phyloP scores from a whole-genome alignment of 345 rosid species.

The Gossypium australe region DNA sequence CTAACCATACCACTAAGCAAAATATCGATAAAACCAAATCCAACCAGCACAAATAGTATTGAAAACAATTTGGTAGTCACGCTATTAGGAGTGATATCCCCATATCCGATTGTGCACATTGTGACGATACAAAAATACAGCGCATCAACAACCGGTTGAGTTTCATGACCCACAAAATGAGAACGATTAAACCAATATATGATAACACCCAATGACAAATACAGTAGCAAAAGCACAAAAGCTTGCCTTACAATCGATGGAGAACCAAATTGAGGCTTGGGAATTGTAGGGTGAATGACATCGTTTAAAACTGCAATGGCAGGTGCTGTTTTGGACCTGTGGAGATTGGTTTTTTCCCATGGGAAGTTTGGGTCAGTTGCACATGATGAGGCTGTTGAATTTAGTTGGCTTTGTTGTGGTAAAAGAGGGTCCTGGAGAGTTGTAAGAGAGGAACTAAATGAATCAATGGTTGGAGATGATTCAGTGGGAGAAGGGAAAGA shows the following conservation, averaged over 20 bases:
- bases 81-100: constrained; percentile 71
- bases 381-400: constrained; percentile 1
- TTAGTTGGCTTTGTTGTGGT: not conserved
- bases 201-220: constrained; percentile 62
- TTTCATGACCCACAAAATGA: constrained; percentile 41
- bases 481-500: not conserved
- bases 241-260: constrained; percentile 55
- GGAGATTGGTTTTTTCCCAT: constrained; percentile 34
- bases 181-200: constrained; percentile 61
- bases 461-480: not conserved
- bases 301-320: constrained; percentile 69
- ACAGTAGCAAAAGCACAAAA: constrained; percentile 42
- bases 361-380: constrained; percentile 27
- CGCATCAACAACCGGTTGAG: constrained; percentile 85
- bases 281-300: constrained; percentile 18
- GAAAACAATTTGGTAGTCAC: constrained; percentile 70
- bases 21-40: constrained; percentile 74
- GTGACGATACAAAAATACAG: constrained; percentile 86
- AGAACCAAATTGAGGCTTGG: constrained; percentile 45
- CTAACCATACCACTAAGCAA: constrained; percentile 76
- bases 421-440: not conserved
- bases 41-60: constrained; percentile 74
- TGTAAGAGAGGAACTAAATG: not conserved
- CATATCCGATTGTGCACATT: constrained; percentile 92
- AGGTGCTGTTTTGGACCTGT: constrained; percentile 80